Conservation (phyloP, 768 basidiomycete genomes). For the Hygrocybe punicea region DNA sequence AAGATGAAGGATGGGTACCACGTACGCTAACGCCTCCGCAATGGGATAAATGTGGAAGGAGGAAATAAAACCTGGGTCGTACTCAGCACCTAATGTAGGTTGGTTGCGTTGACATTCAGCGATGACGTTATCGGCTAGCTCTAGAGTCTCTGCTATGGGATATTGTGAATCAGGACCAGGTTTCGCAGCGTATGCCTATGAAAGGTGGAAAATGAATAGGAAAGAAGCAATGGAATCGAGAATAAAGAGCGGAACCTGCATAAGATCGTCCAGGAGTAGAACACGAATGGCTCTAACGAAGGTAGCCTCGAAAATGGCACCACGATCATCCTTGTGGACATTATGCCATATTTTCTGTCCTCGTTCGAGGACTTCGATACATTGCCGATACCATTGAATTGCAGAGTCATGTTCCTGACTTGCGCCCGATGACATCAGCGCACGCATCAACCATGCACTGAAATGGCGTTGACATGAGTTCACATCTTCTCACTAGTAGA, state of each 20-base stretch:
- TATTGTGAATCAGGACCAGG: conserved; percentile 15
- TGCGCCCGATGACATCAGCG: conserved; percentile 26
- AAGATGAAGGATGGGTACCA: neutral
- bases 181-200: conserved; percentile 13
- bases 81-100: neutral
- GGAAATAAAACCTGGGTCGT: conserved; percentile 29
- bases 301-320: conserved; percentile 41
- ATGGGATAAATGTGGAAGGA: conserved; percentile 40
- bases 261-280: conserved; percentile 32
- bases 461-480: conserved; percentile 2
- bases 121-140: conserved; percentile 31
- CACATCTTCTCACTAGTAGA: too few species aligned
- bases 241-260: conserved; percentile 24
- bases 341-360: conserved; percentile 40
- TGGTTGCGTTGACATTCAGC: conserved; percentile 32
- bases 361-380: conserved; percentile 43
- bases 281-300: conserved; percentile 43
- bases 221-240: neutral
- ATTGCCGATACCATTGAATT: conserved; percentile 35
- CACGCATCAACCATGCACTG: conserved; percentile 43
- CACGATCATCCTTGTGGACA: conserved; percentile 37
- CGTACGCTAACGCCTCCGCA: conserved; percentile 38
- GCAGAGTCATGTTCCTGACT: conserved; percentile 17
- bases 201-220: neutral
- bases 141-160: conserved; percentile 29